Conservation (phyloP, 305 asterid species). For the Nicotiana rustica region DNA sequence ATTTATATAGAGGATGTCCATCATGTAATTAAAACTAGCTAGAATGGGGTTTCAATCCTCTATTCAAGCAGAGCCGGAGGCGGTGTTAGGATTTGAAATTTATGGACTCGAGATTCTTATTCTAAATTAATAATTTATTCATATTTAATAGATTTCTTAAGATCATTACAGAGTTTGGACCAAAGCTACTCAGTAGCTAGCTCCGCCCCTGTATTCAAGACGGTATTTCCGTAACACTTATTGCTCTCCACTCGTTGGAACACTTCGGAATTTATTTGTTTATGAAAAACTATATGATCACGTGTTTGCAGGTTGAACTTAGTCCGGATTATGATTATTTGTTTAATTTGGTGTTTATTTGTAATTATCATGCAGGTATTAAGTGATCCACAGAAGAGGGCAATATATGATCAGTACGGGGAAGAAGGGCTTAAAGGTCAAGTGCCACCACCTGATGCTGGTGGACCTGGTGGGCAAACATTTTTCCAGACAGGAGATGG, state of each 20-base stretch:
- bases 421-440: conserved; percentile 95
- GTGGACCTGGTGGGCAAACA: conserved; percentile 69
- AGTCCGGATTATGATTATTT: not conserved
- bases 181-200: too few species aligned
- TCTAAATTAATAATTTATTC: too few species aligned
- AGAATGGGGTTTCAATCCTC: not conserved
- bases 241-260: not conserved
- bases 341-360: not conserved
- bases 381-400: conserved; percentile 86
- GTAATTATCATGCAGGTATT: conserved; percentile 58
- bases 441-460: conserved; percentile 76
- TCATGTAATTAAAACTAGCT: not conserved
- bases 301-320: not conserved
- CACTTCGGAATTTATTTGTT: not conserved
- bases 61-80: not conserved
- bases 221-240: not conserved
- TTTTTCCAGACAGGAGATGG: conserved; percentile 79
- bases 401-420: conserved; percentile 83
- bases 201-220: not conserved
- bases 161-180: too few species aligned
- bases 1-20: not conserved
- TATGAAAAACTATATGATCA: not conserved
- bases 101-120: too few species aligned
- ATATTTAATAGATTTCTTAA: too few species aligned
- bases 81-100: too few species aligned